phyloP scores from a whole-genome alignment of 2,329 filamentous ascomycete species.

The Trichoderma afroharzianum region DNA sequence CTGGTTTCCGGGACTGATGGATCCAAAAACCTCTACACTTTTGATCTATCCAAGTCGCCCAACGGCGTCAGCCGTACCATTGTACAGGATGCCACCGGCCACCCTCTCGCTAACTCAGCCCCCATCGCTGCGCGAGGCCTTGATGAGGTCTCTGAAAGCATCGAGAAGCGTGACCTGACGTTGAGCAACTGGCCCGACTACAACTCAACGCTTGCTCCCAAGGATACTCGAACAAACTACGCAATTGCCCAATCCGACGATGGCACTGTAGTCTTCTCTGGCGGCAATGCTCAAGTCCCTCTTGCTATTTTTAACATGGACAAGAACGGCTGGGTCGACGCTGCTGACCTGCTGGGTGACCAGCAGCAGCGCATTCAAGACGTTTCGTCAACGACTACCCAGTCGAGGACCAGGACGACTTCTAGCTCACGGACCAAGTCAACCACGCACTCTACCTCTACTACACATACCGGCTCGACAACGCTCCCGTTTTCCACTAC shows the following conservation, averaged over 20 bases:
- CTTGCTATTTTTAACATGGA: conserved; percentile 74
- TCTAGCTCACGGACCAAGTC: conserved; percentile 6
- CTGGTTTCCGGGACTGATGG: conserved; percentile 70
- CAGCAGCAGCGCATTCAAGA: conserved; percentile 32
- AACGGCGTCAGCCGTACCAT: conserved; percentile 71
- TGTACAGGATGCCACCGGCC: conserved; percentile 59
- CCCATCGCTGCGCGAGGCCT: conserved; percentile 34
- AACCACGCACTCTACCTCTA: conserved; percentile 23
- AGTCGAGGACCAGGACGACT: neutral
- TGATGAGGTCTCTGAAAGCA: conserved; percentile 25
- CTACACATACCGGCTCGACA: conserved; percentile 22
- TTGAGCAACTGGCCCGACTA: conserved; percentile 71
- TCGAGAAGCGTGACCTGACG: conserved; percentile 45
- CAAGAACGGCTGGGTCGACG: conserved; percentile 74
- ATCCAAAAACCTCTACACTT: conserved; percentile 74
- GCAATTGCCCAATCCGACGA: conserved; percentile 64
- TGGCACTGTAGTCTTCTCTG: conserved; percentile 73
- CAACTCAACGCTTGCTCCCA: conserved; percentile 69
- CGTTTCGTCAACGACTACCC: conserved; percentile 29
- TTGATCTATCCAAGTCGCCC: conserved; percentile 70
- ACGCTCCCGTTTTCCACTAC: conserved; percentile 22
- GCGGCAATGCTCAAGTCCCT: conserved; percentile 64
- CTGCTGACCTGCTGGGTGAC: conserved; percentile 58
- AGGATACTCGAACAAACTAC: conserved; percentile 59
- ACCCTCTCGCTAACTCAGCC: conserved; percentile 44